These are phyloP conservation scores for Rhododendron kiyosumense DNA, from an alignment of 148 eudicot genomes.

Conservation along the genomic window DNA sequence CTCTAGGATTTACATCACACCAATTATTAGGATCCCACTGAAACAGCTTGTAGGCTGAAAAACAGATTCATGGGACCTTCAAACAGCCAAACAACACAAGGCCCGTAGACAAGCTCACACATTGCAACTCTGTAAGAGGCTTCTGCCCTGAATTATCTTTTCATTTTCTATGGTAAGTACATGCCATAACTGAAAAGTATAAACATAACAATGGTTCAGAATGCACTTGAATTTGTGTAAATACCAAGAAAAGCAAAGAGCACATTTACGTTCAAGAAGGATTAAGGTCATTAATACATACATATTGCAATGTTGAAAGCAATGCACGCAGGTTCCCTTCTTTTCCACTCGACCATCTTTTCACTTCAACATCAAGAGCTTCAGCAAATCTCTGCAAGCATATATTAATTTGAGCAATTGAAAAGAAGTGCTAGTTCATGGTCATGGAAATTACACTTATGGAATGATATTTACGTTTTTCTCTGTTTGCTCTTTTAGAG, in stretches of 20 bases:
- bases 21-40: neutral
- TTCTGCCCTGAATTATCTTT: neutral
- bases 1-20: neutral
- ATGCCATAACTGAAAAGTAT: neutral
- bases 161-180: neutral
- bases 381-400: slow-evolving; percentile 80
- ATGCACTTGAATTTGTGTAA: neutral
- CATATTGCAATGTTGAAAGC: slow-evolving; percentile 95
- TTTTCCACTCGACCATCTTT: slow-evolving; percentile 97
- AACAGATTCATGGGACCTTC: neutral
- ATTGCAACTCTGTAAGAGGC: neutral
- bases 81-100: neutral
- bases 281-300: slow-evolving; percentile 27
- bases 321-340: slow-evolving; percentile 95
- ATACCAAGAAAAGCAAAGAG: neutral
- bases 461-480: slow-evolving; percentile 51
- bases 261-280: neutral
- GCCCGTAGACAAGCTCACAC: neutral
- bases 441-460: neutral
- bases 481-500: slow-evolving; percentile 87
- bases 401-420: slow-evolving; percentile 4
- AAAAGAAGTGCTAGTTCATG: slow-evolving; percentile 7
- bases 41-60: neutral
- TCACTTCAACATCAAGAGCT: slow-evolving; percentile 84
- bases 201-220: neutral